Base-by-base conservation (phyloP, 768 basidiomycete genomes). In the Tricholoma flavovirens region DNA sequence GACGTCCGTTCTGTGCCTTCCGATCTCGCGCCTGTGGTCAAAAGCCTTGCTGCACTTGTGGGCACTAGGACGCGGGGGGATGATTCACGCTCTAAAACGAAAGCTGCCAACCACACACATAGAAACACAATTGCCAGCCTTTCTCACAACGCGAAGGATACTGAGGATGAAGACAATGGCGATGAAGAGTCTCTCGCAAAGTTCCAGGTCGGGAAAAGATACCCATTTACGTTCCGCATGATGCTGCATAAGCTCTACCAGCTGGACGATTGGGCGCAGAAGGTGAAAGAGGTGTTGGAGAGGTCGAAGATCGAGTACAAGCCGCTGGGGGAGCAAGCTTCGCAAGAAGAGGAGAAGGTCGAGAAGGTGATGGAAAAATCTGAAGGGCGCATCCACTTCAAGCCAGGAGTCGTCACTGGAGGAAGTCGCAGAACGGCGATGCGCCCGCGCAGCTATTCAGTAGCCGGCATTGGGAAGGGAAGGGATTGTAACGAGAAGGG, bases 241-340 rank as follows among this genome's bases (percentile, higher is more conserved):
- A 86, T 84, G 83, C 66, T 86, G 55, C 82, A 87, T 71, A 81
- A 83, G 65, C 72, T 86, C 10, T 87, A 87, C 67, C 73, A 78
- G 53, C 67, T 79, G 53, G 80, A 81, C 19, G 83, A 84, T 53
- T 87, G 83, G 82, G 74, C 70, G 1, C 71, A 73, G 59, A 82
- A 79, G 65, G 78, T 84, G 52, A 79, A 77, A 64, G 75, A 75
- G 21, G 74, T 78, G 19, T 62, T 85, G 64, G 76, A 80, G 63
- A 71, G 67, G 54, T 84, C 83, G 42, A 77, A 78, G 66, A 74
- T 70, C 36, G 77, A 80, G 56, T 86, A 78, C 69, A 83, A 80
- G 65, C 77, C 84, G 1, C 63, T 86, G 49, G 75, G 75, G 0
- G 79, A 80, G 60, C 60, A 62, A 49, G 62, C 30, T 52, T 60